Evolutionary conservation across 164 flowering plant genomes (phyloP), one percentile per base, ranked within the genome.

Genomic region (Vitis riparia): DNA sequence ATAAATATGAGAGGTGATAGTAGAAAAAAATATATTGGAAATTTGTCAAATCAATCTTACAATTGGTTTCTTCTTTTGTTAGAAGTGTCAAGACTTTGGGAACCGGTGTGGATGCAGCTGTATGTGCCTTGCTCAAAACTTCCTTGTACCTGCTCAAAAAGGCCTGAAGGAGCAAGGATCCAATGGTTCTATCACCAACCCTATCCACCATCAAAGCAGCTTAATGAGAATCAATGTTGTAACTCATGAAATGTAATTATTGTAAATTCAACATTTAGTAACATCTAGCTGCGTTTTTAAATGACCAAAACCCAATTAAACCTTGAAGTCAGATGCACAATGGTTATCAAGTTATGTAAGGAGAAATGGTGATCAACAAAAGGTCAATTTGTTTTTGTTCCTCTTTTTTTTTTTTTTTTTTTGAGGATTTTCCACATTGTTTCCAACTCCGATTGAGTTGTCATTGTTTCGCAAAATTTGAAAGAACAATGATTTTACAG

Each of bases 111-210:
- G 78, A 80, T 64, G 87, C 87, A 51, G 88, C 78, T 19, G 85
- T 87, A 71, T 89, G 96, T 27, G 90, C 93, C 76, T 91, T 91
- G 80, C 88, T 81, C 65, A 90, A 73, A 2, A 88, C 87, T 50
- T 89, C 93, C 88, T 87, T 91, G 77, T 89, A 92, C 72, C 98
- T 85, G 55, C 79, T 81, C 68, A 76, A 81, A 67, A 94, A 92
- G 44, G 99, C 85, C 53, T 84, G 83, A 52, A 90, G 78, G 64
- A 94, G 90, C 75, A 91, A 84, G 65, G 89, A 72, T 52, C 91
- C 94, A 62, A 92, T 83, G 29, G 89, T 88, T 74, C 80, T 88
- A 75, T 92, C 97, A 59, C 87, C 89, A 77, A 89, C 83, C 78
- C 99, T 94, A 66, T 60, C 15, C 76, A 86, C 75, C 47, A 74